Evolutionary conservation across 2,329 filamentous ascomycete species (phyloP).

Genomic region (Sclerotinia glacialis): DNA sequence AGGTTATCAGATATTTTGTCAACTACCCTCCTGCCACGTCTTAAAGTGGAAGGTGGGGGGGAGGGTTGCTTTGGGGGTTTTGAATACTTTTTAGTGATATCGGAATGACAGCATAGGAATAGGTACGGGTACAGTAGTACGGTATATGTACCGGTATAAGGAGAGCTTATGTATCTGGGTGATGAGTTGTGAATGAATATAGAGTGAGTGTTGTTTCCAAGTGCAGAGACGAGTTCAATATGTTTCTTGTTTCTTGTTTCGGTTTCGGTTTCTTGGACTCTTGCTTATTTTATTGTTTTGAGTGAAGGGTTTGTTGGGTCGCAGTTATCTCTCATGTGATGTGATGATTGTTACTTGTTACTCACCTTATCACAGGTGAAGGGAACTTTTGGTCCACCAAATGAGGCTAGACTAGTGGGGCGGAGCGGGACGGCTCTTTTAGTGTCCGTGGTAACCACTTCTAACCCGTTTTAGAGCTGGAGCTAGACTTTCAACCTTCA

Average conservation of each 20-base stretch:
- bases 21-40: slow-evolving; percentile 16
- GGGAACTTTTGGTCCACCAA: background rate
- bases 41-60: slow-evolving; percentile 16
- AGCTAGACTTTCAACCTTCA: background rate
- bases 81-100: background rate
- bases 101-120: no score
- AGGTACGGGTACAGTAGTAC: no score
- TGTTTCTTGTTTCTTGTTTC: slow-evolving; percentile 1
- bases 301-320: slow-evolving; percentile 2
- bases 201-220: background rate
- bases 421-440: slow-evolving; percentile 6
- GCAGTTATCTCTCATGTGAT: slow-evolving; percentile 9
- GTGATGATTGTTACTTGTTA: background rate
- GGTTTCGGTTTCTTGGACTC: no score
- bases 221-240: background rate
- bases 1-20: slow-evolving; percentile 3
- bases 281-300: slow-evolving; percentile 3
- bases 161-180: no score
- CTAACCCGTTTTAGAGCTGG: background rate
- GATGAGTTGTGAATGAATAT: background rate
- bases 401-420: background rate
- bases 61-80: background rate
- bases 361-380: no score
- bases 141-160: no score
- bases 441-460: background rate